Evolutionary conservation across 129 eudicot genomes (phyloP), one percentile per base, ranked within the genome.

Genomic region (Gnaphalium uliginosum): DNA sequence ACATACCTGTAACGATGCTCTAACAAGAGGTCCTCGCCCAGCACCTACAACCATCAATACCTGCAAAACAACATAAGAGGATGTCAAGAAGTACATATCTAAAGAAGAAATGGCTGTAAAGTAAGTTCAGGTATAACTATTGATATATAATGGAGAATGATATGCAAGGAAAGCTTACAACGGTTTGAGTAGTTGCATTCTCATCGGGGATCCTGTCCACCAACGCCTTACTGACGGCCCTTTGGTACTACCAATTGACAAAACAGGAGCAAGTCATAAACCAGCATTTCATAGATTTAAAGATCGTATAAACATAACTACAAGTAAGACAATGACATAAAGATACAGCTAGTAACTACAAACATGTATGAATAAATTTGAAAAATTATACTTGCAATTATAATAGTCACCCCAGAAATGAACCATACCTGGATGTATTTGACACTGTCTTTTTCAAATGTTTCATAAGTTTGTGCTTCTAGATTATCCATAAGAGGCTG

Each of bases 401-500:
- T 17, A 43, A 6, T 62, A 79, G 46, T 6, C 25, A 0, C 5
- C 68, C 39, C n/a, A 78, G 43, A 25, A 46, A 41, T 8, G 57
- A 64, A 51, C 22, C 24, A 75, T 83, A 95, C 99, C 92, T 91
- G 97, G 61, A 82, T 84, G 83, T 95, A 95, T 81, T 91, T 91
- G 71, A 80, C 86, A 26, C 90, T 87, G 74, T 95, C 99, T 69
- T 91, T 91, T 74, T 95, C 99, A 68, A 95, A 95, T 50, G 87
- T 89, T 86, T 95, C 99, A 75, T 95, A 95, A 5, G 99, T 95
- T 83, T 95, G 99, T 60, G 99, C 99, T 87, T 95, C 99, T 48
- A 95, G 79, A 81, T 95, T 95, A 86, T 95, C 99, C 99, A 95
- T 95, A 37, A 95, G 96, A 73, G 99, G 99, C 99, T 95, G 88